Base-by-base conservation (phyloP, 1,284 basidiomycete genomes). In the Butyriboletus pseudospeciosus region DNA sequence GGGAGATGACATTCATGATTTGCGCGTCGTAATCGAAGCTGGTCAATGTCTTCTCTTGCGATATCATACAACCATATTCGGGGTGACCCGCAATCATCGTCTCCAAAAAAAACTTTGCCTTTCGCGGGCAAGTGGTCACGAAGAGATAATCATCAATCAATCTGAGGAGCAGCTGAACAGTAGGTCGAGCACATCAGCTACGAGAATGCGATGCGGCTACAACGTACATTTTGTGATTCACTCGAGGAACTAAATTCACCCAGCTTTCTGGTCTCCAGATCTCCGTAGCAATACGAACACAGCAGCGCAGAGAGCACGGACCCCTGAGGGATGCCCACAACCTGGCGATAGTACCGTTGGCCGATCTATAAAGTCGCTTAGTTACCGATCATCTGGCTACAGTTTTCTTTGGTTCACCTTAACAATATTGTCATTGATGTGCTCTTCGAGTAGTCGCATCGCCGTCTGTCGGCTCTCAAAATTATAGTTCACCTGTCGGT, bases 81-180 rank as follows among this genome's bases (percentile, higher is more conserved):
- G 90, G 89, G 61, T 94, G 91, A 1, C 94, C 95, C 65, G 79
- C 64, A n/a, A 81, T 76, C 92, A 99, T 97, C 59, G 79, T 79
- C 7, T 79, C 70, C 42, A 98, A 73, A 70, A 98, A 98, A 0
- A 72, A 74, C 36, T 68, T 74, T 0, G 96, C 97, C 57, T 82
- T 79, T 3, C 60, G 50, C 1, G 75, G 74, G 56, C 80, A 80
- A 2, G 91, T 88, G 5, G 94, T 93, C 51, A 99, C 77, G 61
- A 91, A 88, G 26, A 99, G 74, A 65, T 98, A 99, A 69, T 99
- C 97, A 65, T 99, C 97, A 26, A 96, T 87, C 58, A 95, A 81
- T 49, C 97, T 80, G 49, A 98, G 73, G 3, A 98, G 74, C 4
- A 87, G 67, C 92, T 96, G 60, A 46, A 37, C 14, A 17, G 36